Evolutionary conservation across 1,139 yeast species (phyloP).

Genomic region (Yamadazyma atmosphaerica): DNA sequence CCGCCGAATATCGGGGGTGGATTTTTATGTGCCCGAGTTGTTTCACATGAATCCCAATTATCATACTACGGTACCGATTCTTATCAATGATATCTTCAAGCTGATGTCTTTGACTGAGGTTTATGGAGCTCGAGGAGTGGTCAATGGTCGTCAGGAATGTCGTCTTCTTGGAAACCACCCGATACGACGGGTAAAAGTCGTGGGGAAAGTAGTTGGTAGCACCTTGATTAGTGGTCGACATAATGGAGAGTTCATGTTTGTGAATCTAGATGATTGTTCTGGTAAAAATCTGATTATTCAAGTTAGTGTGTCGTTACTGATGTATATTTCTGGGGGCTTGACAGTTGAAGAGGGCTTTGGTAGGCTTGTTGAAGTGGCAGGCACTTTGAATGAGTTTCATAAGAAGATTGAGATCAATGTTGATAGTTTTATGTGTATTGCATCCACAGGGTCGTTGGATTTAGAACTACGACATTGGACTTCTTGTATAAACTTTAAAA

Average conservation of each 20-base stretch:
- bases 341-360: conserved; percentile 13
- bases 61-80: conserved; percentile 10
- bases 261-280: conserved; percentile 20
- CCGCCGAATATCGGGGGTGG: conserved; percentile 12
- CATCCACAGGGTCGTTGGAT: conserved; percentile 18
- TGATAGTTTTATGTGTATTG: conserved; percentile 21
- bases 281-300: conserved; percentile 15
- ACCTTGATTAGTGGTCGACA: conserved; percentile 9
- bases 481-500: conserved; percentile 24
- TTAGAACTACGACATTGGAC: conserved; percentile 36
- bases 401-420: conserved; percentile 22
- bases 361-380: conserved; percentile 12
- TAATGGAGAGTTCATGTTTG: conserved; percentile 9
- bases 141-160: conserved; percentile 6
- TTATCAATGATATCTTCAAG: conserved; percentile 16
- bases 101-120: conserved; percentile 9
- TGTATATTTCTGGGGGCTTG: conserved; percentile 12
- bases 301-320: conserved; percentile 8
- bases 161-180: conserved; percentile 20
- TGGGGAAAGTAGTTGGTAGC: conserved; percentile 16
- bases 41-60: conserved; percentile 16
- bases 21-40: conserved; percentile 19
- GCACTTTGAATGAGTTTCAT: conserved; percentile 9
- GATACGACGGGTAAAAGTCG: conserved; percentile 10
- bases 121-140: conserved; percentile 15